phyloP scores from a whole-genome alignment of 768 basidiomycete genomes.

The Mrakia gelida region DNA sequence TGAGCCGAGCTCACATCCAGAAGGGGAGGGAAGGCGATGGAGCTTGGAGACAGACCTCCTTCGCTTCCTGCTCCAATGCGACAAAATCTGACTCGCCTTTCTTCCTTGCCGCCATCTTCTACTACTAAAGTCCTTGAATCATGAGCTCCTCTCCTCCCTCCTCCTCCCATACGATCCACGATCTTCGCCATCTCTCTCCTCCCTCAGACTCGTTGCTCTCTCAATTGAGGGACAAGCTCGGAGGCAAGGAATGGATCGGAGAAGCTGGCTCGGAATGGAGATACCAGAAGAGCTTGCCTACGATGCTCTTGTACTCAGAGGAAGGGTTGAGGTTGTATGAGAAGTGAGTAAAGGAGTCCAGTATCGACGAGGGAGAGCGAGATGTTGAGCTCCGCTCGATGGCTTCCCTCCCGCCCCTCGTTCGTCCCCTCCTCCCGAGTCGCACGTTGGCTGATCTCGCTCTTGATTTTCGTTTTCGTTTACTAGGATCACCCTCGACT shows the following conservation, averaged over 20 bases:
- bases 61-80: too few species aligned
- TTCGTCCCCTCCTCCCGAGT: neutral
- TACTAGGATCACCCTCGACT: conserved; percentile 41
- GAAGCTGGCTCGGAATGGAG: conserved; percentile 37
- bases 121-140: too few species aligned
- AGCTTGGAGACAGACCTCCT: too few species aligned
- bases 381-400: neutral
- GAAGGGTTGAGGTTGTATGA: conserved; percentile 81
- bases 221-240: conserved; percentile 15
- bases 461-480: neutral
- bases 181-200: conserved; percentile 25
- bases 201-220: conserved; percentile 25
- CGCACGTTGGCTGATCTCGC: too few species aligned
- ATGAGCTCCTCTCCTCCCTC: neutral
- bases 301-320: conserved; percentile 80
- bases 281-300: conserved; percentile 63
- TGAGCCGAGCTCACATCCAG: too few species aligned
- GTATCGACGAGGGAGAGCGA: neutral
- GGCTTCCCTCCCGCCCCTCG: neutral
- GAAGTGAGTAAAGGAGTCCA: conserved; percentile 40
- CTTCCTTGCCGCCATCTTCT: too few species aligned
- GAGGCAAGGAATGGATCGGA: conserved; percentile 3
- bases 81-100: too few species aligned
- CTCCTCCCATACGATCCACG: conserved; percentile 15
- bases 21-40: too few species aligned